Conservation (phyloP, 192 early-diverging fungal genomes). For the Pilaira anomala region DNA sequence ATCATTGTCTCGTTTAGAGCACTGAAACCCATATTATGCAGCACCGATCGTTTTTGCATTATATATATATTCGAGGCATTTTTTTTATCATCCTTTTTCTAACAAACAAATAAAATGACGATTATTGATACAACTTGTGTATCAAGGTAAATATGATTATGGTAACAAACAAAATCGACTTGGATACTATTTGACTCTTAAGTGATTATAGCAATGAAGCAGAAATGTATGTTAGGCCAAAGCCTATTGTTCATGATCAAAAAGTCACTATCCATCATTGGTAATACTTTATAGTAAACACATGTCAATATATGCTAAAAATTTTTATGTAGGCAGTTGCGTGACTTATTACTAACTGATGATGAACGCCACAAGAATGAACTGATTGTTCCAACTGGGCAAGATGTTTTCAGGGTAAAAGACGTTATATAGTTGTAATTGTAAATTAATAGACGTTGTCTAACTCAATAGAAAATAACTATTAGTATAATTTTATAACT, state of each 20-base stretch:
- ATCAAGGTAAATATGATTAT: slow-evolving; percentile 16
- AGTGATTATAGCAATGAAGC: neutral
- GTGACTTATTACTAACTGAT: slow-evolving; percentile 84
- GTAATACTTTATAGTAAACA: slow-evolving; percentile 29
- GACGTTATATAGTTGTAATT: too few relatives aligned
- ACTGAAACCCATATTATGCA: slow-evolving; percentile 8
- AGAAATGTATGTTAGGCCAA: slow-evolving; percentile 68
- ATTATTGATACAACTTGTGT: slow-evolving; percentile 20
- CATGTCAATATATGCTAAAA: too few relatives aligned
- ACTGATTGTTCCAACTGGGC: slow-evolving; percentile 77
- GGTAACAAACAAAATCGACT: too few relatives aligned
- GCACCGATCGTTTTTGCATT: neutral
- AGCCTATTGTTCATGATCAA: slow-evolving; percentile 67
- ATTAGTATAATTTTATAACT: slow-evolving; percentile 51
- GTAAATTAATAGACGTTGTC: too few relatives aligned
- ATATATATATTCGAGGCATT: neutral
- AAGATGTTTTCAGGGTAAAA: slow-evolving; percentile 49
- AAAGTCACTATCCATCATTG: slow-evolving; percentile 92
- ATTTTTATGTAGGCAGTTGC: slow-evolving; percentile 75
- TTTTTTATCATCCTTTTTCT: neutral
- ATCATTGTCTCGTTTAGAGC: too few relatives aligned
- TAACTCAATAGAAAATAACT: too few relatives aligned
- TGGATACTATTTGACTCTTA: too few relatives aligned
- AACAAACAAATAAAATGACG: slow-evolving; percentile 14
- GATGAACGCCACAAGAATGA: slow-evolving; percentile 56